Conservation (phyloP, 805 yeast species). For the Yamadazyma nakazawae region DNA sequence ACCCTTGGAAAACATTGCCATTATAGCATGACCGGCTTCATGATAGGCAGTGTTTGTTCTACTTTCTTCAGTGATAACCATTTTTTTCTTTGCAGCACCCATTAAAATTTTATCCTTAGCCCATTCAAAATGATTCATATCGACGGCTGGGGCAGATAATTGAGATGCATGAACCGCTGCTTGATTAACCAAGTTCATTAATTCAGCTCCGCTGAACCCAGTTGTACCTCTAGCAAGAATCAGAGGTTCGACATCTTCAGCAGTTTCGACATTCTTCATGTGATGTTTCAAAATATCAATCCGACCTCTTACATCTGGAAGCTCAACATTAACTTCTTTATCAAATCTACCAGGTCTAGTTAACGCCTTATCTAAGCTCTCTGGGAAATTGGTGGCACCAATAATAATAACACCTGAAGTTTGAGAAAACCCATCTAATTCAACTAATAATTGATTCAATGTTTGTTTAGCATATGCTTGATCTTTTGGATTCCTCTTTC, state of each 20-base stretch:
- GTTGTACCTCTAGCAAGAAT: conserved; percentile 96
- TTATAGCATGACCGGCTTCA: conserved; percentile 99
- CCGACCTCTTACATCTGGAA: conserved; percentile 98
- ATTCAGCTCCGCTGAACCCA: conserved; percentile 97
- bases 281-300: conserved; percentile 88
- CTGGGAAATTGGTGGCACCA: conserved; percentile 99
- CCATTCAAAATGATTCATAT: conserved; percentile 94
- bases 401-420: conserved; percentile 90
- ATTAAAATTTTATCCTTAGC: conserved; percentile 96
- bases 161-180: conserved; percentile 98
- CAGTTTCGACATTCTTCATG: conserved; percentile 83
- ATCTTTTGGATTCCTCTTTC: conserved; percentile 94
- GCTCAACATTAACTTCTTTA: conserved; percentile 88
- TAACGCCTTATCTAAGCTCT: conserved; percentile 91
- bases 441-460: conserved; percentile 90
- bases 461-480: conserved; percentile 99
- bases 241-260: conserved; percentile 82
- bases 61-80: conserved; percentile 96
- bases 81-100: conserved; percentile 97
- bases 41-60: conserved; percentile 94
- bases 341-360: conserved; percentile 99
- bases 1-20: conserved; percentile 92
- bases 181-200: conserved; percentile 92
- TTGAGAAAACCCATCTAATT: conserved; percentile 93
- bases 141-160: conserved; percentile 83